phyloP scores from a whole-genome alignment of 768 basidiomycete species.

The Termitomyces titanicus region DNA sequence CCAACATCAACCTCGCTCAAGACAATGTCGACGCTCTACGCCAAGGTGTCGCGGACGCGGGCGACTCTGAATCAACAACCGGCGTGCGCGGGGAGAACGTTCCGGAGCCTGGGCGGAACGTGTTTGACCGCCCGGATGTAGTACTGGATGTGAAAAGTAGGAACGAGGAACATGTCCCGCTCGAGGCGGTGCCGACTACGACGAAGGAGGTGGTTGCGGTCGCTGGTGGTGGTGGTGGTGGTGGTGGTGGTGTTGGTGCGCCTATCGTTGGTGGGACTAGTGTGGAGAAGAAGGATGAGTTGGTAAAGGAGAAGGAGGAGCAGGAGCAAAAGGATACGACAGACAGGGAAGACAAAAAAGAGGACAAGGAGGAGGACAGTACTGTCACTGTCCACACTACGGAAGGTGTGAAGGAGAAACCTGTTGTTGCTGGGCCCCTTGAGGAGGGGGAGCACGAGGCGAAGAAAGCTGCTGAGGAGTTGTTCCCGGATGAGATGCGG shows the following conservation, averaged over 20 bases:
- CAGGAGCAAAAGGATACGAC: neutral
- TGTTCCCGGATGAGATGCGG: slow-evolving; percentile 6
- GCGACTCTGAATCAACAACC: slow-evolving; percentile 18
- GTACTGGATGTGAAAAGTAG: slow-evolving; percentile 41
- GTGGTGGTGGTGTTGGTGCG: slow-evolving; percentile 7
- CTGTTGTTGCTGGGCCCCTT: slow-evolving; percentile 4
- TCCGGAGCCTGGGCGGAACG: slow-evolving; percentile 71
- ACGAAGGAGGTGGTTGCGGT: slow-evolving; percentile 8
- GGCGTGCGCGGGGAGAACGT: slow-evolving; percentile 43
- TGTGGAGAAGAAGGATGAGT: slow-evolving; percentile 2
- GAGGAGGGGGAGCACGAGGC: slow-evolving; percentile 12
- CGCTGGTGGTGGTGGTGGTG: slow-evolving; percentile 8
- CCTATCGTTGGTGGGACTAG: slow-evolving; percentile 13
- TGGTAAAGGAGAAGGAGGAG: slow-evolving; percentile 1
- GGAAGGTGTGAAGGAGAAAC: slow-evolving; percentile 3
- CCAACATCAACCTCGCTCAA: slow-evolving; percentile 2
- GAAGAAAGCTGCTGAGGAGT: slow-evolving; percentile 12
- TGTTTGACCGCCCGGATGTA: slow-evolving; percentile 53
- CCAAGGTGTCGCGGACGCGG: slow-evolving; percentile 6
- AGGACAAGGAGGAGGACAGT: neutral
- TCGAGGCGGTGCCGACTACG: slow-evolving; percentile 9
- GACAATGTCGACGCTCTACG: slow-evolving; percentile 4
- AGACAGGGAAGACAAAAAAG: neutral
- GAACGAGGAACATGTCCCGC: neutral
- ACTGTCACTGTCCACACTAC: neutral